Conservation (phyloP, 208 protist species). For the Trypanosoma boissoni region DNA sequence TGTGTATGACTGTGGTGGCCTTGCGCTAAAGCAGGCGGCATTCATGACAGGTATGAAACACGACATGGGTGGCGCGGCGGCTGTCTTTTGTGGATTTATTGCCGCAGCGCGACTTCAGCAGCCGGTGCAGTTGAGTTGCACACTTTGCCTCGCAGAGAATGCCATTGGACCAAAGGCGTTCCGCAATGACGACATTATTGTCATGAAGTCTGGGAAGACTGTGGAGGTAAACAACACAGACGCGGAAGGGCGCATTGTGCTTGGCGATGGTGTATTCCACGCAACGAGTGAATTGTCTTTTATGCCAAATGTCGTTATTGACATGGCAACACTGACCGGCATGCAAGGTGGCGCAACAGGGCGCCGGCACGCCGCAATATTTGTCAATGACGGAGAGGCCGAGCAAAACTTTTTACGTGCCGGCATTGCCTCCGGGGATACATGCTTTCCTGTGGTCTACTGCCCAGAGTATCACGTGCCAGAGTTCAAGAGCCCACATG, state of each 20-base stretch:
- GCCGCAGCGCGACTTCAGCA: slow-evolving; percentile 41
- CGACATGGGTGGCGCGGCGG: slow-evolving; percentile 87
- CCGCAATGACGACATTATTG: slow-evolving; percentile 83
- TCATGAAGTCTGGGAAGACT: slow-evolving; percentile 84
- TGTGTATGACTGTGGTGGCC: slow-evolving; percentile 88
- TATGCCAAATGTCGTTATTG: slow-evolving; percentile 71
- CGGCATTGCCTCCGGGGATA: slow-evolving; percentile 58
- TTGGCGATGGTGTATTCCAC: slow-evolving; percentile 86
- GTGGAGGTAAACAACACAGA: slow-evolving; percentile 91
- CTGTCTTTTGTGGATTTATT: slow-evolving; percentile 78
- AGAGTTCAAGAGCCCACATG: slow-evolving; percentile 59
- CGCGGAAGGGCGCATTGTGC: slow-evolving; percentile 85
- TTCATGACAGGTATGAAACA: slow-evolving; percentile 89
- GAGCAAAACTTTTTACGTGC: slow-evolving; percentile 54
- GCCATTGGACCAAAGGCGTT: slow-evolving; percentile 67
- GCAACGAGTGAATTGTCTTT: slow-evolving; percentile 66
- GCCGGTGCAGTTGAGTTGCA: slow-evolving; percentile 56
- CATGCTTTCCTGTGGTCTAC: slow-evolving; percentile 82
- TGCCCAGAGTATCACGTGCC: slow-evolving; percentile 77
- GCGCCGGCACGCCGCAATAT: slow-evolving; percentile 70
- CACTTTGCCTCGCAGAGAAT: slow-evolving; percentile 86
- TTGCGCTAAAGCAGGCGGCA: slow-evolving; percentile 66
- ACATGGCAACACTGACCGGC: slow-evolving; percentile 92
- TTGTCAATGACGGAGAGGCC: slow-evolving; percentile 54
- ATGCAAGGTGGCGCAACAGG: slow-evolving; percentile 87